Evolutionary conservation across 768 basidiomycete genomes (phyloP), one percentile per base, ranked within the genome.

Genomic region (Phaeotremella fagi): DNA sequence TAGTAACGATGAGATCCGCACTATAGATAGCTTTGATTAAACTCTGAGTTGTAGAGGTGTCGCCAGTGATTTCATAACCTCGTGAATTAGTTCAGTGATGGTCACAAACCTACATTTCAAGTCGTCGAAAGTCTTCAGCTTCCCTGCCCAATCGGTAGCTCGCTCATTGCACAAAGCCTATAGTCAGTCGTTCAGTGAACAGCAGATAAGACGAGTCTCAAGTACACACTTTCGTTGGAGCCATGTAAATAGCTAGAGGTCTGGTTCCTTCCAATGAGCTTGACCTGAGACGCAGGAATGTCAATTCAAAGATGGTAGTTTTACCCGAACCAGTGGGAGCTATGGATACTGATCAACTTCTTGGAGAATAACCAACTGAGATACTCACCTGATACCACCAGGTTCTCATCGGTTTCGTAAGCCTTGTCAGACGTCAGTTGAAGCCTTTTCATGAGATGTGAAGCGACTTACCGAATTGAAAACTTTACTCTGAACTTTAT

Each of bases 261-360:
- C n/a, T 37, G 20, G 16, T 14, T 1, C 26, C 37, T 4, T 28
- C 44, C 29, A 26, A 27, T 28, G 48, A 50, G 41, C 16, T 53
- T 25, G 26, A 9, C 12, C 57, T 33, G 78, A 88, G 80, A 27
- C 82, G 82, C 46, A 98, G 82, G 49, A 97, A 87, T 1, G 87
- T 83, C 14, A 99, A 77, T 69, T 99, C 95, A 62, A 98, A 99
- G 25, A 98, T 75, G 7, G 87, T 89, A 0, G 95, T 99, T 75
- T 98, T 98, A 25, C 95, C 95, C 46, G 89, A 88, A 25, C 92
- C 90, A 14, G 95, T 98, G 0, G 95, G 95, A 2, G 94, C 92
- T 57, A 37, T 1, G 11, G 38, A 41, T 41, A 9, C 20, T 28
- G 5, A 22, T 50, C 29, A 44, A 33, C 29, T 16, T 44, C 37